Base-by-base conservation (phyloP, 2,329 filamentous ascomycete genomes). In the Xylaria multiplex region DNA sequence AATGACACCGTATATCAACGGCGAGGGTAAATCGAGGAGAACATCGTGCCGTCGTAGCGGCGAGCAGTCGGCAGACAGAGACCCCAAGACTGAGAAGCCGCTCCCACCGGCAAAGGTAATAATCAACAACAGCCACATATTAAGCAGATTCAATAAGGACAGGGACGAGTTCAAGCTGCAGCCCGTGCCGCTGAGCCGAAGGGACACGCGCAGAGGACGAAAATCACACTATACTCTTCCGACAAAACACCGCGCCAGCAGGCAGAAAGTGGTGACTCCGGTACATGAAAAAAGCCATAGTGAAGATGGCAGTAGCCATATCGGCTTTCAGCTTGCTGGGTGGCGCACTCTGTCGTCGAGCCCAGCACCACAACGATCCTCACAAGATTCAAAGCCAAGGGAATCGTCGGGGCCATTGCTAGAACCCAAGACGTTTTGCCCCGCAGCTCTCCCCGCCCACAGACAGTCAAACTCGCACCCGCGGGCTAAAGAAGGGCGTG, bases 161-260 rank as follows among this genome's bases (percentile, higher is more conserved):
- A 27, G 58, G 16, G 16, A 27, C 45, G 55, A 58, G 24, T 75
- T 75, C 64, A 70, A 62, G 62, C 67, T 75, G 19, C 69, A 71
- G 55, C 64, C 72, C 6, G 69, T 67, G 45, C 71, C 73, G 35
- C 22, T 9, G 9, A 60, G 69, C n/a, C 49, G 61, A 14, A 65
- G 59, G 37, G 32, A 52, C 6, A 16, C 53, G 22, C 48, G 42
- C 8, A 49, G 53, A 19, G 50, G 11, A 19, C 53, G 9, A 16
- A 24, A 22, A 19, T 8, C 35, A 13, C 40, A 55, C 2, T 19
- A 37, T 42, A 30, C 24, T 16, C 19, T 42, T 7, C 27, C 27
- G 22, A 35, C 40, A 37, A 43, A 27, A 22, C 19, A 24, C 35
- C 35, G 30, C 22, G 40, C 19, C 22, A 19, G 24, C 43, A 48